A percentile compares a stretch with the other conserved stretches of the same genome.
Conservation (phyloP, 768 basidiomycete genomes). For the Kwoniella europaea region DNA sequence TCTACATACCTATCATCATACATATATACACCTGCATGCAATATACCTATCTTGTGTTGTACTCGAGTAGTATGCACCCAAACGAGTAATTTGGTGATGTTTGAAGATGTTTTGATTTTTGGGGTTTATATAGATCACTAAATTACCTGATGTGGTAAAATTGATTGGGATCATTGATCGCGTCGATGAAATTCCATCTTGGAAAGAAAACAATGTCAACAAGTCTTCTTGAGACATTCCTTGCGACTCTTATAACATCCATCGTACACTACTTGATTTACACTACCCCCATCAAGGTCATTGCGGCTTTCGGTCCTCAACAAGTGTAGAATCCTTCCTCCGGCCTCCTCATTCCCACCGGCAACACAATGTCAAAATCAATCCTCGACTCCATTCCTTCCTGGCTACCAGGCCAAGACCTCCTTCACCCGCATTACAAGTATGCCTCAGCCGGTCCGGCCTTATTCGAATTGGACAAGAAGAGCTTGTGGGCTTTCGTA, state of each 20-base stretch:
- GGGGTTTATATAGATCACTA: not conserved
- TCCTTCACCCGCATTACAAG: slow-evolving; percentile 10
- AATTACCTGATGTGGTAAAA: slow-evolving; percentile 5
- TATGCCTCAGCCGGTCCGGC: slow-evolving; percentile 8
- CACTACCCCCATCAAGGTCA: not conserved
- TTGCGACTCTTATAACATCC: not conserved
- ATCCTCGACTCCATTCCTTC: slow-evolving; percentile 31
- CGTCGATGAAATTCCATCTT: not conserved
- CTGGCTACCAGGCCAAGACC: slow-evolving; percentile 41
- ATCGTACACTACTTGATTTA: no score
- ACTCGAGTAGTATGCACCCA: not conserved
- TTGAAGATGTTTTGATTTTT: slow-evolving; percentile 6
- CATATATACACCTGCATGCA: slow-evolving; percentile 13
- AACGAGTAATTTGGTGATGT: not conserved
- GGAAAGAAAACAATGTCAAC: slow-evolving; percentile 9
- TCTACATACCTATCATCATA: not conserved
- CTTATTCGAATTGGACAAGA: slow-evolving; percentile 68
- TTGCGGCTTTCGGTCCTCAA: no score
- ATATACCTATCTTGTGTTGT: slow-evolving; percentile 1
- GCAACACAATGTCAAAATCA: slow-evolving; percentile 19
- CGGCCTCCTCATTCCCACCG: not conserved
- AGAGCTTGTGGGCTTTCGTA: slow-evolving; percentile 71
- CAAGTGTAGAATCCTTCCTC: not conserved
- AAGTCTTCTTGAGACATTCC: not conserved
- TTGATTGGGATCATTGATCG: not conserved